phyloP scores from a whole-genome alignment of 2,329 filamentous ascomycete species.

The Zymoseptoria brevis region DNA sequence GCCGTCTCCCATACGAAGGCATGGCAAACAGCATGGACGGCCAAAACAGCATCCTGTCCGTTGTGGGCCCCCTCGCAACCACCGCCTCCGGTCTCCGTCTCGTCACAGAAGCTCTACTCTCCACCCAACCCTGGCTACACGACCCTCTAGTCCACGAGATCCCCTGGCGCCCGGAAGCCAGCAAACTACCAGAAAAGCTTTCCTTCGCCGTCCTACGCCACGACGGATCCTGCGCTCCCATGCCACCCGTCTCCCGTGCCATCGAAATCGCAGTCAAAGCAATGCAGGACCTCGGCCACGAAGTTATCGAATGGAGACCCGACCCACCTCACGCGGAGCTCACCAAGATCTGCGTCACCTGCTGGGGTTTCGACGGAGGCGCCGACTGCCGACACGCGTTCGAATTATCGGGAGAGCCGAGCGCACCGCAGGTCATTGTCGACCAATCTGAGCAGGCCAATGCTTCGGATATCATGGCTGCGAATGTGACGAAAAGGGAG shows the following conservation, averaged over 20 bases:
- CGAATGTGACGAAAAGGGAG: conserved; percentile 48
- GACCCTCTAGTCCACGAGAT: conserved; percentile 60
- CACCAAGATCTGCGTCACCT: conserved; percentile 28
- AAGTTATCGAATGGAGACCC: conserved; percentile 52
- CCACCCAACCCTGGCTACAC: conserved; percentile 54
- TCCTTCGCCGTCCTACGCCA: conserved; percentile 48
- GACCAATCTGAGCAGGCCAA: conserved; percentile 31
- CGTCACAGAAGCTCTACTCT: conserved; percentile 49
- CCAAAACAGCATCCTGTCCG: conserved; percentile 54
- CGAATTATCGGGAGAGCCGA: conserved; percentile 47
- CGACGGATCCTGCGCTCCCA: conserved; percentile 44
- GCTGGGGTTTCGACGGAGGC: conserved; percentile 44
- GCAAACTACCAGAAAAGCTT: conserved; percentile 33
- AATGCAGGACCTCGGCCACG: conserved; percentile 47
- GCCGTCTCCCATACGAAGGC: conserved; percentile 40
- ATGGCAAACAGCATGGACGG: conserved; percentile 58
- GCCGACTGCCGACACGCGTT: conserved; percentile 45
- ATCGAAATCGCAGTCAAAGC: conserved; percentile 44
- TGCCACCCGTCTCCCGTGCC: conserved; percentile 52
- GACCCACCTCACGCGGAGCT: conserved; percentile 39
- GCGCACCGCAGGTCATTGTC: conserved; percentile 39
- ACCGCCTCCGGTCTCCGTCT: conserved; percentile 49
- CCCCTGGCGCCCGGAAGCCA: conserved; percentile 51
- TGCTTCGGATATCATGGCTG: conserved; percentile 37
- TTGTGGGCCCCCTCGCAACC: conserved; percentile 55